A percentile compares a stretch with the other conserved stretches of the same genome.
phyloP scores from a whole-genome alignment of 805 yeast genomes.

The Hanseniaspora nectarophila region DNA sequence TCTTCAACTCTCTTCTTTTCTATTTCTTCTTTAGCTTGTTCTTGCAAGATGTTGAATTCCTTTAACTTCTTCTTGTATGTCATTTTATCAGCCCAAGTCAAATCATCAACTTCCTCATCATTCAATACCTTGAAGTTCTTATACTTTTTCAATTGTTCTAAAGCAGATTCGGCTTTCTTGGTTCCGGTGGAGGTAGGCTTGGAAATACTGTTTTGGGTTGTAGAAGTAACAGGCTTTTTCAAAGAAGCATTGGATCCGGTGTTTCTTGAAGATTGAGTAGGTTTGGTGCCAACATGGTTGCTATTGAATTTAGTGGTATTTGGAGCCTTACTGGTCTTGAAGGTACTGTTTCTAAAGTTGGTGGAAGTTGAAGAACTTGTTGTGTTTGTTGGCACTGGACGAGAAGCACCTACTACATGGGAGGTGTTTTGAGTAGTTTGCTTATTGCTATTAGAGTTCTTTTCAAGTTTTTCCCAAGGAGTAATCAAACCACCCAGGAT shows the following conservation, averaged over 20 bases:
- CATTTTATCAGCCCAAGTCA: constrained; percentile 58
- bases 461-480: constrained; percentile 62
- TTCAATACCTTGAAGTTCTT: constrained; percentile 7
- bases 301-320: constrained; percentile 20
- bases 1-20: constrained; percentile 9
- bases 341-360: constrained; percentile 19
- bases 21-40: constrained; percentile 12
- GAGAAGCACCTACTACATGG: constrained; percentile 14
- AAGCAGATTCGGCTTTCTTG: constrained; percentile 18
- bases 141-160: constrained; percentile 2
- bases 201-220: constrained; percentile 21
- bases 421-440: constrained; percentile 19
- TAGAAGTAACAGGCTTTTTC: constrained; percentile 19
- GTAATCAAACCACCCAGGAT: constrained; percentile 82
- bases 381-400: constrained; percentile 17
- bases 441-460: constrained; percentile 47
- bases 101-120: constrained; percentile 11
- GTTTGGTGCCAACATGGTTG: constrained; percentile 18
- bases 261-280: constrained; percentile 18
- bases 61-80: constrained; percentile 14
- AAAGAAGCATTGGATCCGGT: constrained; percentile 19
- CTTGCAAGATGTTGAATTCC: constrained; percentile 5
- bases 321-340: constrained; percentile 18
- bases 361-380: constrained; percentile 19
- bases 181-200: constrained; percentile 24